Percentiles rank a stretch among this genome's conserved stretches.
These are phyloP conservation scores for Wakefieldia striispora DNA, from an alignment of 768 basidiomycete species.

Conservation along the genomic window DNA sequence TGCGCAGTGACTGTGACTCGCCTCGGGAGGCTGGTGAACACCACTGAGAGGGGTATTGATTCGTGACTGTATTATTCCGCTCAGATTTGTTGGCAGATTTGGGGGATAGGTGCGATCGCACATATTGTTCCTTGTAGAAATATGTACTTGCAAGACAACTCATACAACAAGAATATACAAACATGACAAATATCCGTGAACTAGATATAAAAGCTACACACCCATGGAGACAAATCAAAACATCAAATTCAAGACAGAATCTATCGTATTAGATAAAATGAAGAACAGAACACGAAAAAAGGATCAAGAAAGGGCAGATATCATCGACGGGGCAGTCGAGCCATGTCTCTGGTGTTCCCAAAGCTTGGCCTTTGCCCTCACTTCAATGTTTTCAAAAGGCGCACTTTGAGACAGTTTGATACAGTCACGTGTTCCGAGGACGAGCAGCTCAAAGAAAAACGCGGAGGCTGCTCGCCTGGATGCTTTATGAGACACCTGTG, in stretches of 20 bases:
- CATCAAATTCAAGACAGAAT: neutral
- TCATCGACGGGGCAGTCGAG: conserved; percentile 44
- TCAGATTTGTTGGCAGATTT: too few species aligned
- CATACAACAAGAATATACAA: too few species aligned
- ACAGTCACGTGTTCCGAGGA: conserved; percentile 91
- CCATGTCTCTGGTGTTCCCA: conserved; percentile 68
- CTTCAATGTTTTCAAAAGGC: conserved; percentile 84
- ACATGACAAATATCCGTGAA: neutral
- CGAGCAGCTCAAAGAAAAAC: conserved; percentile 97
- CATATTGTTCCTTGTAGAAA: too few species aligned
- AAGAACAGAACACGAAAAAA: conserved; percentile 18
- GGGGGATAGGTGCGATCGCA: too few species aligned
- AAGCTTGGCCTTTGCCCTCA: conserved; percentile 77
- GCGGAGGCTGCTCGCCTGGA: conserved; percentile 89
- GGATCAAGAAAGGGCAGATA: conserved; percentile 27
- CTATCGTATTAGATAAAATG: neutral
- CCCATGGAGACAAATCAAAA: neutral
- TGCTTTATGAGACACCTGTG: conserved; percentile 76
- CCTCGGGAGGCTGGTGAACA: too few species aligned
- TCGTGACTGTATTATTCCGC: too few species aligned
- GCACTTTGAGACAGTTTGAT: conserved; percentile 72
- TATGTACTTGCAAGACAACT: too few species aligned
- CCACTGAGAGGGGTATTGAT: too few species aligned
- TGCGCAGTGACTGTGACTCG: too few species aligned
- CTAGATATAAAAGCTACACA: conserved; percentile 11